Conservation (phyloP, 192 early-diverging fungal genomes). For the Coemansia sp. region DNA sequence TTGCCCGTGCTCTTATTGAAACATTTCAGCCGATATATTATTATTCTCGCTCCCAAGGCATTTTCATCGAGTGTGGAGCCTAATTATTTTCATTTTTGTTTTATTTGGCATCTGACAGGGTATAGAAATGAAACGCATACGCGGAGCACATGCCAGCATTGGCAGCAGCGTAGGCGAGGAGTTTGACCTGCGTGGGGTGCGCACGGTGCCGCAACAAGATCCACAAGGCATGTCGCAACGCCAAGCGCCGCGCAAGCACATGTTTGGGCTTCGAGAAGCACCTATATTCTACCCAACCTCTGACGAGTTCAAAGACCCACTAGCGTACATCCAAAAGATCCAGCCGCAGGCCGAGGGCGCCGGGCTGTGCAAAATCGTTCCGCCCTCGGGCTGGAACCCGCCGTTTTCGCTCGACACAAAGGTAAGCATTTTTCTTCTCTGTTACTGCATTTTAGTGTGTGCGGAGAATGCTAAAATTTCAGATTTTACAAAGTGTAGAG, state of each 20-base stretch:
- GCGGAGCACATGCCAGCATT: conserved; percentile 24
- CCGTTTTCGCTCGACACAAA: conserved; percentile 81
- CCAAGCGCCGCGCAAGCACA: conserved; percentile 36
- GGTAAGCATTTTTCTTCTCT: conserved; percentile 51
- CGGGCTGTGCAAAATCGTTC: conserved; percentile 94
- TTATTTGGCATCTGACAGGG: background rate
- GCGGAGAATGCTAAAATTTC: conserved; percentile 4
- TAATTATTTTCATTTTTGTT: background rate
- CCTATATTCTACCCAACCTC: conserved; percentile 79
- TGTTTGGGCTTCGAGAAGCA: conserved; percentile 74
- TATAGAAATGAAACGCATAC: conserved; percentile 43
- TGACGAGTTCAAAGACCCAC: conserved; percentile 81
- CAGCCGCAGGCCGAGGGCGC: conserved; percentile 69
- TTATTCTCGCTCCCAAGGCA: background rate
- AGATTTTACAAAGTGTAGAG: conserved; percentile 47
- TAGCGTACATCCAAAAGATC: conserved; percentile 83
- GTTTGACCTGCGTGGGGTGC: conserved; percentile 38
- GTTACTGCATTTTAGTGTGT: background rate
- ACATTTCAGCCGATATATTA: background rate
- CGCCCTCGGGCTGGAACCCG: conserved; percentile 83
- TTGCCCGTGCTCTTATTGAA: background rate
- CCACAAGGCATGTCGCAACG: conserved; percentile 34
- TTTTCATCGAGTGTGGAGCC: background rate
- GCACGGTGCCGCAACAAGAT: conserved; percentile 19
- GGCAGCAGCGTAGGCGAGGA: background rate